A percentile compares a stretch with the other conserved stretches of the same genome.
Conservation (phyloP, 768 basidiomycete genomes). For the Hysterangium stoloniferum region DNA sequence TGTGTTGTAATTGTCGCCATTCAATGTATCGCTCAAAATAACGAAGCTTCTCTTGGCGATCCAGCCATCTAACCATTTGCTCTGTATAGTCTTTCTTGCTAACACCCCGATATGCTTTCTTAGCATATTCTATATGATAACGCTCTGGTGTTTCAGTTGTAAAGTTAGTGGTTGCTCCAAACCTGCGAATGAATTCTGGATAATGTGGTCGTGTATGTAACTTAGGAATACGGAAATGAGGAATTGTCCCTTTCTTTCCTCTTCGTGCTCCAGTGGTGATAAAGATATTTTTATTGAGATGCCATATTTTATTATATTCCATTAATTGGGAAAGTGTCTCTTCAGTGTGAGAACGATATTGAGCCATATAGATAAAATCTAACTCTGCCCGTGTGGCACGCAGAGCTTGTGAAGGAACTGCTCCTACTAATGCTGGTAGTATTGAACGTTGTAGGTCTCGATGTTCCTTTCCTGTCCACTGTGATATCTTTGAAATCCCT, state of each 20-base stretch:
- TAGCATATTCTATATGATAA: conserved; percentile 27
- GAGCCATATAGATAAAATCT: conserved; percentile 24
- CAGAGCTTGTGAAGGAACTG: conserved; percentile 1
- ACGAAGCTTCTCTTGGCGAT: conserved; percentile 21
- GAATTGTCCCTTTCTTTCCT: background rate
- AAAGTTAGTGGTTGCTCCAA: conserved; percentile 26
- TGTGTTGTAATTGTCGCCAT: too few relatives aligned
- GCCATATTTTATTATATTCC: conserved; percentile 18
- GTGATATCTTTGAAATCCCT: conserved; percentile 32
- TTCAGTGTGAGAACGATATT: conserved; percentile 19
- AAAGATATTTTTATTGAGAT: conserved; percentile 22
- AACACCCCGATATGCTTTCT: conserved; percentile 23
- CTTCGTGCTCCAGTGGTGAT: conserved; percentile 16
- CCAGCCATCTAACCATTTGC: conserved; percentile 36
- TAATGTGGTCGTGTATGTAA: conserved; percentile 20
- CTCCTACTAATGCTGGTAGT: conserved; percentile 3
- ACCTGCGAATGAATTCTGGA: conserved; percentile 10
- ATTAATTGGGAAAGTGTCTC: conserved; percentile 15
- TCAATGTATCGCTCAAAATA: background rate
- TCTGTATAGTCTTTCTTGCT: conserved; percentile 24
- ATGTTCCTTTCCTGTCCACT: conserved; percentile 38
- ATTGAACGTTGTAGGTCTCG: background rate
- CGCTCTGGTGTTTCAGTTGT: conserved; percentile 30
- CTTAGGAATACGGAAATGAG: conserved; percentile 22
- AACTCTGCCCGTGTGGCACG: conserved; percentile 12